These are phyloP conservation scores for Boletales sp. DNA, from an alignment of 768 basidiomycete genomes.

Conservation along the genomic window DNA sequence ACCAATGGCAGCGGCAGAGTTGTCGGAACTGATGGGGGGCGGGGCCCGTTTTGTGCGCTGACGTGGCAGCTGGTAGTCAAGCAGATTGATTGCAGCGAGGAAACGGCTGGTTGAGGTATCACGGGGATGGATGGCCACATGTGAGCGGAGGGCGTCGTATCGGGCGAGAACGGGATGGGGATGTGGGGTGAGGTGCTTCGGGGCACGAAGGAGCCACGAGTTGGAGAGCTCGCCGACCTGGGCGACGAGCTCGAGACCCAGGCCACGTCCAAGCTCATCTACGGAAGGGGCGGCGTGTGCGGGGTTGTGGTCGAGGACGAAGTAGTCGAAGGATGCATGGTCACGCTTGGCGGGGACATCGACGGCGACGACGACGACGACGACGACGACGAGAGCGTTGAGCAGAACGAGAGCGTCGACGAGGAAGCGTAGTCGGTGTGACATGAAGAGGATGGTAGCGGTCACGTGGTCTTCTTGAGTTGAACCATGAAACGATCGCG, in stretches of 20 bases:
- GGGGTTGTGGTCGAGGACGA: slow-evolving; percentile 68
- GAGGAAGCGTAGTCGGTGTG: slow-evolving; percentile 7
- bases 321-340: slow-evolving; percentile 76
- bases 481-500: slow-evolving; percentile 25
- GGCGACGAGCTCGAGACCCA: slow-evolving; percentile 87
- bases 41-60: slow-evolving; percentile 74
- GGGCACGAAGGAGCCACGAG: slow-evolving; percentile 76
- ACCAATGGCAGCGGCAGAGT: slow-evolving; percentile 45
- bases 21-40: slow-evolving; percentile 44
- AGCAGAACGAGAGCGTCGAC: slow-evolving; percentile 1
- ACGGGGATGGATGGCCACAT: slow-evolving; percentile 34
- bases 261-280: slow-evolving; percentile 53
- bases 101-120: slow-evolving; percentile 39
- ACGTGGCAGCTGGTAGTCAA: slow-evolving; percentile 62
- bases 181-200: slow-evolving; percentile 29
- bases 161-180: slow-evolving; percentile 41
- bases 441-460: slow-evolving; percentile 7
- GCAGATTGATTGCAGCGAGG: slow-evolving; percentile 53
- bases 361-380: not conserved
- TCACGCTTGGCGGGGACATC: slow-evolving; percentile 34
- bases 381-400: not conserved
- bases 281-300: slow-evolving; percentile 49
- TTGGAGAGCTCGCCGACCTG: slow-evolving; percentile 78
- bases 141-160: slow-evolving; percentile 43
- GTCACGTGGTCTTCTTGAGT: slow-evolving; percentile 2